These are phyloP conservation scores for Cicer chorassanicum DNA, from an alignment of 306 rosid species.

Conservation along the genomic window DNA sequence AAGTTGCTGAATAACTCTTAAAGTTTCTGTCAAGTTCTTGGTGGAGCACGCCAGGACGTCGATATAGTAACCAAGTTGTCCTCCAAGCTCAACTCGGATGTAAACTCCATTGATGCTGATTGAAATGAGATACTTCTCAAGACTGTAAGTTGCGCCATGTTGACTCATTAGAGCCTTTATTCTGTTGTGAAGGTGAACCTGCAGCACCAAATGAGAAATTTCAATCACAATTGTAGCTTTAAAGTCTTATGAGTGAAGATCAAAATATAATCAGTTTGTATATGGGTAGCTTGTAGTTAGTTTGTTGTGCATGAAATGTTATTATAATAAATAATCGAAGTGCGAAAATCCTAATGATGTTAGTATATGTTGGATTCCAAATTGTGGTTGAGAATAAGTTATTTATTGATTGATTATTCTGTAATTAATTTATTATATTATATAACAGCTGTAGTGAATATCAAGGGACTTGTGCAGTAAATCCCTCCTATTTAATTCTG, in stretches of 20 bases:
- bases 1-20: slow-evolving; percentile 74
- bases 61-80: slow-evolving; percentile 75
- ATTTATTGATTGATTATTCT: no score
- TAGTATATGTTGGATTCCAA: no score
- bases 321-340: slow-evolving; percentile 14
- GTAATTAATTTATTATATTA: no score
- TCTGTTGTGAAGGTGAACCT: slow-evolving; percentile 90
- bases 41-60: slow-evolving; percentile 87
- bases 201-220: slow-evolving; percentile 42
- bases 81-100: slow-evolving; percentile 90
- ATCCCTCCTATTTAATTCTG: no score
- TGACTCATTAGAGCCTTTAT: slow-evolving; percentile 73
- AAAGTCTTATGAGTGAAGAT: not conserved
- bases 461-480: no score
- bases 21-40: slow-evolving; percentile 84
- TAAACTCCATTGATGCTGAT: slow-evolving; percentile 83
- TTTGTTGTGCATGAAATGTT: not conserved
- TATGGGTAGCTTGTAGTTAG: not conserved
- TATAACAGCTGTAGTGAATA: no score
- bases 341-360: not conserved
- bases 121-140: slow-evolving; percentile 82
- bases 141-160: slow-evolving; percentile 90
- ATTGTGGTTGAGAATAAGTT: no score
- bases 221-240: slow-evolving; percentile 36
- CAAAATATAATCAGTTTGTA: not conserved